Evolutionary conservation across 805 yeast species (phyloP), one percentile per base, ranked within the genome.

Genomic region (Wickerhamomyces mucosus): DNA sequence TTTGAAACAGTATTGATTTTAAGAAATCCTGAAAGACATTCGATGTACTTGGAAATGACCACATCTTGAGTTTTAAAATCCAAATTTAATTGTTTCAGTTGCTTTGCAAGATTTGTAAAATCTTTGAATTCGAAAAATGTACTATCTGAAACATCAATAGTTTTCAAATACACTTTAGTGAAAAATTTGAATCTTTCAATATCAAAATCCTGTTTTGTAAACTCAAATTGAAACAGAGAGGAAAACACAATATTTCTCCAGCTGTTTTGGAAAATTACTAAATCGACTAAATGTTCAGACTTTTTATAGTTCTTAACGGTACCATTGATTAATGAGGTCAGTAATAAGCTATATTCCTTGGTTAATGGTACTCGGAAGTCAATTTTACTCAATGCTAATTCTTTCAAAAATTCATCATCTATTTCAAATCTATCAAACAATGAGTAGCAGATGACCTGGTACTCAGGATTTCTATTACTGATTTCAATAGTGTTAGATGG

Each of bases 41-140:
- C 34, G 20, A 61, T 50, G 27, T 38, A 55, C 2, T 37, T 35
- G 3, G 53, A 51, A 27, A 48, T 50, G 6, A 48, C 28, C 2
- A 32, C 31, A 37, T 60, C 67, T 30, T 48, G 56, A 2, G 42
- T 15, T 28, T 51, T 59, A 32, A 55, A 58, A 18, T 34, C 31
- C 12, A 13, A 14, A 3, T 28, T 21, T 11, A 38, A 28, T 9
- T 29, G 18, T 4, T 7, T 21, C 8, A 24, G 23, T 2, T 26
- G 26, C 1, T 19, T 21, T 4, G 28, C 19, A 4, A 56, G 29
- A 5, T 34, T 18, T 3, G 29, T 10, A 7, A 50, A 4, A 4
- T 43, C 38, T 5, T 38, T 35, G 27, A 50, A 38, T 4, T 33
- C 30, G 21, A 35, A 26, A 26, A 36, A 27, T 18, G 21, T 21